A percentile compares a stretch with the other conserved stretches of the same genome.
Conservation (phyloP, 169 alveolate species). For the Nephromyces sp. region DNA sequence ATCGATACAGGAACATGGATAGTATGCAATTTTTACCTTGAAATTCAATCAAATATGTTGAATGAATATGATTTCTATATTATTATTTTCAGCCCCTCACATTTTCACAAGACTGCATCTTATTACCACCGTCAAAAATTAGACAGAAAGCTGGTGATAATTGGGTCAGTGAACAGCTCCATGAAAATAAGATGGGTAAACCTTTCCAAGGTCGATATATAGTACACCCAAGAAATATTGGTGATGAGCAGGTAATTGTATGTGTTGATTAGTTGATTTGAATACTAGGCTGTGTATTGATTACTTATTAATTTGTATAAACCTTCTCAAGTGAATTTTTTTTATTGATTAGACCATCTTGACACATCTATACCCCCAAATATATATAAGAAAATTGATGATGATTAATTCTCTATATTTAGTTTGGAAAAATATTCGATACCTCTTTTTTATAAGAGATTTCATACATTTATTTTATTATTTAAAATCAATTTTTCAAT, state of each 20-base stretch:
- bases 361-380: no score
- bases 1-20: slow-evolving; percentile 52
- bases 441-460: no score
- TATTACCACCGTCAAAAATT: neutral
- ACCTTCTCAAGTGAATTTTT: no score
- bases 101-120: neutral
- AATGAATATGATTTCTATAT: neutral
- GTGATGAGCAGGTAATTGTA: neutral
- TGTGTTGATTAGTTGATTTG: no score
- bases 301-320: no score
- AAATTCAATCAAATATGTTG: neutral
- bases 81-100: neutral
- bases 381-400: no score
- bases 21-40: neutral
- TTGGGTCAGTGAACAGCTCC: neutral
- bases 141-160: neutral
- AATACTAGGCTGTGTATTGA: no score
- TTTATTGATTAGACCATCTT: no score
- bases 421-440: no score
- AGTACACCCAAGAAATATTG: slow-evolving; percentile 57
- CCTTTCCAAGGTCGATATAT: slow-evolving; percentile 64
- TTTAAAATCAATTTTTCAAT: neutral
- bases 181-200: neutral
- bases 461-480: neutral
- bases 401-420: no score